Evolutionary conservation across 1,284 basidiomycete species (phyloP).

Genomic region (Mycena sp.): DNA sequence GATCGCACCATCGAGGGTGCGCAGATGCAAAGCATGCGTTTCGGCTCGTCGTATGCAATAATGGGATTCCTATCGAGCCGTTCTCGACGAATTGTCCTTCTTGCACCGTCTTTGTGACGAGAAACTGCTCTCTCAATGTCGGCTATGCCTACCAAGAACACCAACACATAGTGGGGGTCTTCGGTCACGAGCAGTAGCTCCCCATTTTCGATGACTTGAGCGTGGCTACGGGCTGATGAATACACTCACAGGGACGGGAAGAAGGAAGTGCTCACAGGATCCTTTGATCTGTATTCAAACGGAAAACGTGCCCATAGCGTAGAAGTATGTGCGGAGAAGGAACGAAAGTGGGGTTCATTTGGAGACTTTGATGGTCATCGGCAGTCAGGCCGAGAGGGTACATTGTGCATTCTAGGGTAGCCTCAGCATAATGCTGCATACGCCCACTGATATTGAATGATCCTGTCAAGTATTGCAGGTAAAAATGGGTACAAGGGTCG

Average conservation of each 20-base stretch:
- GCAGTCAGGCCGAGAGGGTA: slow-evolving; percentile 49
- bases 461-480: neutral
- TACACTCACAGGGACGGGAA: neutral
- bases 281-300: slow-evolving; percentile 42
- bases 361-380: slow-evolving; percentile 52
- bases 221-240: slow-evolving; percentile 46
- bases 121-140: slow-evolving; percentile 40
- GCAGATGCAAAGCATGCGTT: slow-evolving; percentile 55
- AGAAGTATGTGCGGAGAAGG: slow-evolving; percentile 44
- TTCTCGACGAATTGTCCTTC: slow-evolving; percentile 46
- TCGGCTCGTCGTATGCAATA: slow-evolving; percentile 59
- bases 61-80: slow-evolving; percentile 54
- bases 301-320: slow-evolving; percentile 41
- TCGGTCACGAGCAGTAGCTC: slow-evolving; percentile 53
- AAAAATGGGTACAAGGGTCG: neutral
- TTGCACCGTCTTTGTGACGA: slow-evolving; percentile 28
- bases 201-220: slow-evolving; percentile 47
- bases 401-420: slow-evolving; percentile 45
- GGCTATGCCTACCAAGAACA: slow-evolving; percentile 50
- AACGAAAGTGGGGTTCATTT: slow-evolving; percentile 46
- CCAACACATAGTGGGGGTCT: slow-evolving; percentile 43
- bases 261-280: slow-evolving; percentile 45
- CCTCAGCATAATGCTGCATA: neutral
- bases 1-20: slow-evolving; percentile 47
- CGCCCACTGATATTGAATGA: slow-evolving; percentile 7